Evolutionary conservation across 305 asterid species (phyloP).

Genomic region (Andrographis paniculata): DNA sequence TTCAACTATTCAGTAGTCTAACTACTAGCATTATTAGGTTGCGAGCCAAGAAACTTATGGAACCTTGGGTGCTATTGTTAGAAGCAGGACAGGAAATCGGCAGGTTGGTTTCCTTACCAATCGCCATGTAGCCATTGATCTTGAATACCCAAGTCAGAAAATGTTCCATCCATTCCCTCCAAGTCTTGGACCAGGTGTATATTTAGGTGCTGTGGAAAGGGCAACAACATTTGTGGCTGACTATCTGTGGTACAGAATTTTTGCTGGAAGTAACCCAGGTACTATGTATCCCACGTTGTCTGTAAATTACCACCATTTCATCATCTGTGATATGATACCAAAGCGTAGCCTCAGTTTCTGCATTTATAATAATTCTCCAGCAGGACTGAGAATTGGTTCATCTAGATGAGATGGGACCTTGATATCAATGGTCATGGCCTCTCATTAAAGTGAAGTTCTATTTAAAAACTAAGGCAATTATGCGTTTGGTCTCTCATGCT

Average conservation of each 20-base stretch:
- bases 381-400: no score
- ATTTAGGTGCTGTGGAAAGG: conserved; percentile 97
- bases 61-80: conserved; percentile 91
- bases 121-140: conserved; percentile 94
- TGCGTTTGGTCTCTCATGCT: no score
- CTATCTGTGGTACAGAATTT: conserved; percentile 88
- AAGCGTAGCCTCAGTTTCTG: background rate
- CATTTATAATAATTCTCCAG: no score
- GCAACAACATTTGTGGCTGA: conserved; percentile 91
- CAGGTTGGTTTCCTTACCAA: conserved; percentile 94
- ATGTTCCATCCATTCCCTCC: conserved; percentile 99
- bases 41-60: conserved; percentile 98
- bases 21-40: conserved; percentile 42
- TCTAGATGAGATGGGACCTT: no score
- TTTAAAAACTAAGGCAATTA: no score
- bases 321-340: background rate
- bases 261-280: conserved; percentile 97
- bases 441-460: no score
- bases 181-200: conserved; percentile 94
- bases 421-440: no score
- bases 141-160: conserved; percentile 93
- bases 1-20: conserved; percentile 11
- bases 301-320: conserved; percentile 5
- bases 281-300: conserved; percentile 14
- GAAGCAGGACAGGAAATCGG: conserved; percentile 78